Evolutionary conservation across 192 early-diverging fungal genomes (phyloP).

Genomic region (Entophlyctis luteolus): DNA sequence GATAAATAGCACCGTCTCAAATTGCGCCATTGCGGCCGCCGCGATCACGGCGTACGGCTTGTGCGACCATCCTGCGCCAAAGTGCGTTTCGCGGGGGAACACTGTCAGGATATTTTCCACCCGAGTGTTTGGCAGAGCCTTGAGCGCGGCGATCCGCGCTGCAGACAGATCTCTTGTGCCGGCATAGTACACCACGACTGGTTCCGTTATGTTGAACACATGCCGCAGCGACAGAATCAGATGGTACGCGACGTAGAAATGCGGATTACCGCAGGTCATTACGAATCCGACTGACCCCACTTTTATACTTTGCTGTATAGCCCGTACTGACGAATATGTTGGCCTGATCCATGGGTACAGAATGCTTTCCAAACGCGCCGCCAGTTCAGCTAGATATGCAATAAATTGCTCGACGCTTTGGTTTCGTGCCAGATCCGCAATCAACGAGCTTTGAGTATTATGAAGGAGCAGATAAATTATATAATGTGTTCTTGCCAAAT

Average conservation of each 20-base stretch:
- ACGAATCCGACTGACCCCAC: constrained; percentile 5
- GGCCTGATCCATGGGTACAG: constrained; percentile 1
- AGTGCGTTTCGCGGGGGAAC: not conserved
- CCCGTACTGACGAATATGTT: no score
- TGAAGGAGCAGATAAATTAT: no score
- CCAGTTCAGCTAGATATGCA: no score
- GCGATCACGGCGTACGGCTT: constrained; percentile 2
- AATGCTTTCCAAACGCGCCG: no score
- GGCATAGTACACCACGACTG: not conserved
- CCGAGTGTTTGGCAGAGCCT: not conserved
- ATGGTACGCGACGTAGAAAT: not conserved
- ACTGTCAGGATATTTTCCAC: not conserved
- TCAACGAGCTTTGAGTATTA: no score
- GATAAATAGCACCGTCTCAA: not conserved
- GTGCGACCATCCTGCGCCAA: not conserved
- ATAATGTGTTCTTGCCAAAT: no score
- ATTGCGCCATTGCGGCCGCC: not conserved
- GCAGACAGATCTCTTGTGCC: not conserved
- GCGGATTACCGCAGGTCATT: not conserved
- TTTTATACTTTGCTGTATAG: no score
- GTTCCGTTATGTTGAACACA: not conserved
- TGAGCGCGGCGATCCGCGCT: not conserved
- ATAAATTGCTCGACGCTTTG: no score
- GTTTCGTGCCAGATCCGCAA: no score
- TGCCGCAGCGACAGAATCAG: not conserved